These are phyloP conservation scores for Pythium rhizo-oryzae DNA, from an alignment of 352 stramenopile species.

Conservation along the genomic window DNA sequence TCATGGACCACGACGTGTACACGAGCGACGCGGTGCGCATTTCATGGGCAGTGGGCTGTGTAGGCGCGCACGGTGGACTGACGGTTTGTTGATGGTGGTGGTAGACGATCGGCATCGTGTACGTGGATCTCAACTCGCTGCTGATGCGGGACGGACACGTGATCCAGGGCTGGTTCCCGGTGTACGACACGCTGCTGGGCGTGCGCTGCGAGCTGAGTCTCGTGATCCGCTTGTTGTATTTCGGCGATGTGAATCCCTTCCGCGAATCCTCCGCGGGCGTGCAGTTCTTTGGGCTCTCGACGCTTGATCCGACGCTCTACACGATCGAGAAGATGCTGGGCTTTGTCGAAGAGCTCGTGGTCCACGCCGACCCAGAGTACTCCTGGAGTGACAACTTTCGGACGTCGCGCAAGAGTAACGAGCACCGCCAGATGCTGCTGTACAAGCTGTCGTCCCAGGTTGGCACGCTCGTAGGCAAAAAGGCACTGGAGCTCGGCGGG, in stretches of 20 bases:
- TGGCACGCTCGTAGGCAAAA: slow-evolving; percentile 89
- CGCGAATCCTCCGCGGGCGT: slow-evolving; percentile 97
- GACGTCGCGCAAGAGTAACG: slow-evolving; percentile 93
- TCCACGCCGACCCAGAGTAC: slow-evolving; percentile 98
- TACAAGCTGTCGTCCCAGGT: slow-evolving; percentile 94
- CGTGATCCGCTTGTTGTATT: slow-evolving; percentile 96
- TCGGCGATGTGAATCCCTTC: slow-evolving; percentile 98
- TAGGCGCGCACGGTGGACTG: background rate
- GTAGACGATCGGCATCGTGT: slow-evolving; percentile 95
- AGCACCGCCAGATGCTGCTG: slow-evolving; percentile 95
- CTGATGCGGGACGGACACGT: slow-evolving; percentile 93
- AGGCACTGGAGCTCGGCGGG: slow-evolving; percentile 95
- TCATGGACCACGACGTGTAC: slow-evolving; percentile 96
- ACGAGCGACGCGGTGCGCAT: slow-evolving; percentile 79
- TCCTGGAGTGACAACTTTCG: slow-evolving; percentile 97
- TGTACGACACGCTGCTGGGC: slow-evolving; percentile 97
- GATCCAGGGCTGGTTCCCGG: slow-evolving; percentile 98
- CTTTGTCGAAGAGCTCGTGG: slow-evolving; percentile 96
- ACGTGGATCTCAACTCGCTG: slow-evolving; percentile 98
- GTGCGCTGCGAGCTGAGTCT: slow-evolving; percentile 96
- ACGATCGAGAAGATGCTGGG: slow-evolving; percentile 90
- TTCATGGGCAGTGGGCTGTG: too few relatives aligned
- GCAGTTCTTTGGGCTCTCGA: slow-evolving; percentile 97
- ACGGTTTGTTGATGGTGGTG: background rate
- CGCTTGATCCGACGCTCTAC: slow-evolving; percentile 90